phyloP scores from a whole-genome alignment of 1,284 basidiomycete genomes.

The Anthracocystis walkeri region DNA sequence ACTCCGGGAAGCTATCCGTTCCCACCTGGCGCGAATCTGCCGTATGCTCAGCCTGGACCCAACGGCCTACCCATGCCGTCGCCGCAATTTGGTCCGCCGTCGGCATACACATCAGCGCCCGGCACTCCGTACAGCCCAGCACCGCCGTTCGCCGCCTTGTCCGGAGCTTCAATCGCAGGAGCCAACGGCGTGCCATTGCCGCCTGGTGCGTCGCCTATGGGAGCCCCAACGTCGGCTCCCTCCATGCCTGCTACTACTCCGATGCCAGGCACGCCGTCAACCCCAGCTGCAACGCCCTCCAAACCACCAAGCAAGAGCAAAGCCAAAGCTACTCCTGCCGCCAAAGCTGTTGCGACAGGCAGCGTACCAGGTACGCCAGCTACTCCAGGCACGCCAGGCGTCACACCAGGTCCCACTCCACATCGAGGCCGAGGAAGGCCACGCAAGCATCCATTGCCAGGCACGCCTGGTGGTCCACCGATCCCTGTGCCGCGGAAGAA shows the following conservation, averaged over 20 bases:
- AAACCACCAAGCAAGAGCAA: slow-evolving; percentile 33
- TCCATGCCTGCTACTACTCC: slow-evolving; percentile 14
- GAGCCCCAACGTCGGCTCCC: slow-evolving; percentile 12
- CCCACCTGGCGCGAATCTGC: slow-evolving; percentile 14
- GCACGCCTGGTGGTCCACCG: slow-evolving; percentile 47
- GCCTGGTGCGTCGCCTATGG: slow-evolving; percentile 10
- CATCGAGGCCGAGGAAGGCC: slow-evolving; percentile 49
- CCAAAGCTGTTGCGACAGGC: slow-evolving; percentile 9
- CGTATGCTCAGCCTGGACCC: slow-evolving; percentile 16
- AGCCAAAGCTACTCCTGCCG: slow-evolving; percentile 16
- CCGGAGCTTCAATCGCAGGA: slow-evolving; percentile 5
- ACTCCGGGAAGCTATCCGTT: slow-evolving; percentile 35
- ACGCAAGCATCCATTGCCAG: slow-evolving; percentile 49
- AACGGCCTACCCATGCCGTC: slow-evolving; percentile 28
- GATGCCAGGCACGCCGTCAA: slow-evolving; percentile 27
- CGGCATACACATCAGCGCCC: slow-evolving; percentile 24
- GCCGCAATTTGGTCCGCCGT: slow-evolving; percentile 10
- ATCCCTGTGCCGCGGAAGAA: slow-evolving; percentile 36
- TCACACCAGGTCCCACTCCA: slow-evolving; percentile 34
- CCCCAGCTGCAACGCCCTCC: slow-evolving; percentile 25
- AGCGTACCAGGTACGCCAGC: slow-evolving; percentile 14
- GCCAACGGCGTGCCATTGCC: slow-evolving; percentile 25
- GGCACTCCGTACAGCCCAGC: slow-evolving; percentile 16
- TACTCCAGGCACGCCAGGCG: slow-evolving; percentile 31
- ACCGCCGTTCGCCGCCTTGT: slow-evolving; percentile 10